phyloP scores from a whole-genome alignment of 2,329 filamentous ascomycete genomes.

The Paraphoma chrysanthemicola region DNA sequence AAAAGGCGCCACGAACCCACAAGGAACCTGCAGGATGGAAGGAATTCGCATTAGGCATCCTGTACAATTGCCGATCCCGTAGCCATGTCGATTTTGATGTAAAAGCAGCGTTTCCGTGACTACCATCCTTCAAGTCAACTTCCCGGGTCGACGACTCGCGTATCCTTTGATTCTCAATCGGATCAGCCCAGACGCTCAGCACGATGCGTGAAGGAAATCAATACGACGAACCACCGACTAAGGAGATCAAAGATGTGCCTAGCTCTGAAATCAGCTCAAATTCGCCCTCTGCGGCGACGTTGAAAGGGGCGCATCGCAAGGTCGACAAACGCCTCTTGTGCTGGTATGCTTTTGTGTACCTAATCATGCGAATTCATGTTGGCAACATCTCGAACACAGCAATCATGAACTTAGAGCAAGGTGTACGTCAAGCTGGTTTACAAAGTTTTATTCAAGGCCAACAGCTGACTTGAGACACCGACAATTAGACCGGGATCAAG shows the following conservation, averaged over 20 bases:
- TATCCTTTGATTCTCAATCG: no score
- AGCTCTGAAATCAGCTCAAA: conserved; percentile 14
- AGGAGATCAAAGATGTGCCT: conserved; percentile 8
- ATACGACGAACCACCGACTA: conserved; percentile 7
- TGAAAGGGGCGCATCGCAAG: conserved; percentile 35
- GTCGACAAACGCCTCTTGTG: conserved; percentile 39
- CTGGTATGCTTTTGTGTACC: conserved; percentile 43
- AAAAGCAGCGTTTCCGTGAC: not conserved
- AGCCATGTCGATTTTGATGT: not conserved
- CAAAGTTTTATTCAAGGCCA: no score
- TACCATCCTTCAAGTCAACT: not conserved
- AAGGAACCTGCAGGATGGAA: not conserved
- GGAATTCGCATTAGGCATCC: not conserved
- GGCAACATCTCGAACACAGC: conserved; percentile 44
- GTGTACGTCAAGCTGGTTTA: conserved; percentile 1
- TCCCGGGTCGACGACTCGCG: no score
- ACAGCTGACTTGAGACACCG: no score
- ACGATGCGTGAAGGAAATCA: conserved; percentile 12
- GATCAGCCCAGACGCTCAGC: no score
- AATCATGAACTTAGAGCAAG: conserved; percentile 45
- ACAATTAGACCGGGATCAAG: conserved; percentile 30
- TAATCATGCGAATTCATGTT: conserved; percentile 41
- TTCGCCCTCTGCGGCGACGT: conserved; percentile 4
- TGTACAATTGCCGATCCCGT: not conserved
- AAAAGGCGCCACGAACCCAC: not conserved